Percentiles rank a stretch among this genome's conserved stretches.
phyloP scores from a whole-genome alignment of 257 asterid genomes.

The Vinca minor region DNA sequence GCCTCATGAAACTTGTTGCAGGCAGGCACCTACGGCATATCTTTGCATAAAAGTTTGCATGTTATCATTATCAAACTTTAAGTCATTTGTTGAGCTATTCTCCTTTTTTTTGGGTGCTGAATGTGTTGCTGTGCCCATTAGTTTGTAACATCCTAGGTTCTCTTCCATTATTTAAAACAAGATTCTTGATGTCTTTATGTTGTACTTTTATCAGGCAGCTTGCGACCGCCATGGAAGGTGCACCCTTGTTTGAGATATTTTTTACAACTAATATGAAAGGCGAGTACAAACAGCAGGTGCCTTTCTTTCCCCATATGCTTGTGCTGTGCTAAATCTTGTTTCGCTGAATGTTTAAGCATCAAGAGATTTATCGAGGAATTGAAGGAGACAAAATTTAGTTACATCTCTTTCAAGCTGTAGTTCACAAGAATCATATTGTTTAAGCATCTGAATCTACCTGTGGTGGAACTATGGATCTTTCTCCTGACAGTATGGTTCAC shows the following conservation, averaged over 20 bases:
- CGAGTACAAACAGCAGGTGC: slow-evolving; percentile 71
- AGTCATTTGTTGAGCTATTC: no score
- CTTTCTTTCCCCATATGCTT: slow-evolving; percentile 11
- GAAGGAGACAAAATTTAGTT: background rate
- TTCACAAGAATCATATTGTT: background rate
- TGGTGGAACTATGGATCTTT: background rate
- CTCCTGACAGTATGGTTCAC: background rate
- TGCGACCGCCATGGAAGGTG: slow-evolving; percentile 61
- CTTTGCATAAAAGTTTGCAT: background rate
- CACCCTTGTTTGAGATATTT: slow-evolving; percentile 80
- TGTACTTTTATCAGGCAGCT: slow-evolving; percentile 65
- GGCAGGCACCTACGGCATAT: background rate
- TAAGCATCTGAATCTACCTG: background rate
- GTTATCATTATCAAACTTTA: background rate
- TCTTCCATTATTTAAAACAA: background rate
- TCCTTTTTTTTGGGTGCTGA: background rate
- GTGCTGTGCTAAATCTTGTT: slow-evolving; percentile 6
- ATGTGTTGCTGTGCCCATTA: background rate
- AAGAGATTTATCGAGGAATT: background rate
- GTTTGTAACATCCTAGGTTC: background rate
- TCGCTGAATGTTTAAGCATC: slow-evolving; percentile 4
- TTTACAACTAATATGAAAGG: slow-evolving; percentile 52
- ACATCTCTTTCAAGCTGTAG: background rate
- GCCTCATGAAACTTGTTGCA: background rate
- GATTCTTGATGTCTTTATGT: slow-evolving; percentile 16